A percentile compares a stretch with the other conserved stretches of the same genome.
These are phyloP conservation scores for Arachis hypogaea DNA, from an alignment of 306 rosid species.

Conservation along the genomic window DNA sequence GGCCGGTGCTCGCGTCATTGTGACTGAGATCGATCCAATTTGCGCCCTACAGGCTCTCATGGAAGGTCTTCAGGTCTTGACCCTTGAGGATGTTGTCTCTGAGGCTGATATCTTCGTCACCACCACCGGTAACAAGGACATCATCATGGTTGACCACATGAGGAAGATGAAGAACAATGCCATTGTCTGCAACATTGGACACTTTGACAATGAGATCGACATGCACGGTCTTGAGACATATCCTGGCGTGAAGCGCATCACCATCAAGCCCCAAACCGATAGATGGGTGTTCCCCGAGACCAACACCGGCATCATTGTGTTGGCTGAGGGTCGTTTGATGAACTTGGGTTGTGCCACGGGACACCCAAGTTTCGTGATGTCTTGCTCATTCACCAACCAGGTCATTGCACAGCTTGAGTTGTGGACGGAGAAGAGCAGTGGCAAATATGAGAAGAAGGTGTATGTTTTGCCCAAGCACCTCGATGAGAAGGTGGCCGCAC, in stretches of 20 bases:
- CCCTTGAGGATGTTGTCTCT: constrained; percentile 69
- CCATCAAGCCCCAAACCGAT: constrained; percentile 97
- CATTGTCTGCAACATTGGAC: constrained; percentile 95
- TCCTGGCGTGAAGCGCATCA: constrained; percentile 91
- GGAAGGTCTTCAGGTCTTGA: constrained; percentile 87
- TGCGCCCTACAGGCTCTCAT: constrained; percentile 98
- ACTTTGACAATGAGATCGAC: constrained; percentile 96
- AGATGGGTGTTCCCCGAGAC: constrained; percentile 97
- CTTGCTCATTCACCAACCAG: constrained; percentile 99
- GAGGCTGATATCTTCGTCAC: constrained; percentile 92
- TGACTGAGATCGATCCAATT: constrained; percentile 96
- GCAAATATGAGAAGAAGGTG: constrained; percentile 92
- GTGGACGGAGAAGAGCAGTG: constrained; percentile 77
- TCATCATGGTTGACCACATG: constrained; percentile 87
- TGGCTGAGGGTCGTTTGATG: constrained; percentile 97
- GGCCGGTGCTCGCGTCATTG: constrained; percentile 96
- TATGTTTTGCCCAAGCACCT: constrained; percentile 94
- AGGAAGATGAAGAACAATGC: constrained; percentile 99
- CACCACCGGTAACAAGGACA: constrained; percentile 99
- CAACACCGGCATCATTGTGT: constrained; percentile 68
- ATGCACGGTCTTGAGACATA: constrained; percentile 72
- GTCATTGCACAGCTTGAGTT: constrained; percentile 97
- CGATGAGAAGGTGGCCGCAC: constrained; percentile 99
- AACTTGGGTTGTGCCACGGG: constrained; percentile 99
- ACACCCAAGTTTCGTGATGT: constrained; percentile 99